Evolutionary conservation across 208 protist genomes (phyloP).

Genomic region (Crithidia mellificae): DNA sequence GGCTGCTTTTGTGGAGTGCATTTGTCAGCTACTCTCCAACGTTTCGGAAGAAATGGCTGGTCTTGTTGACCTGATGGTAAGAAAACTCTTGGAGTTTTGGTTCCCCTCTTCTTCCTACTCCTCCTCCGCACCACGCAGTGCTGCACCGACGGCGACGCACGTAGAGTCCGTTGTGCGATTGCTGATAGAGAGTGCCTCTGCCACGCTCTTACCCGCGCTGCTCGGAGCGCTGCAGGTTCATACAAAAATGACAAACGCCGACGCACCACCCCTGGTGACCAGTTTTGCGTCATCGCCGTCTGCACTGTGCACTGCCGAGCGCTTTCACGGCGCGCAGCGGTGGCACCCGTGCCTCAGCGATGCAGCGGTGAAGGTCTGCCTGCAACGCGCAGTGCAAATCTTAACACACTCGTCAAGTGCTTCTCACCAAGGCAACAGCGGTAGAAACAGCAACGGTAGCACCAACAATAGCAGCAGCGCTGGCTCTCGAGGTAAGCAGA

Average conservation of each 20-base stretch:
- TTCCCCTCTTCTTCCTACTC: too few species aligned
- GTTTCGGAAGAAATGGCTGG: conserved; percentile 9
- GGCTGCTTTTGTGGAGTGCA: conserved; percentile 11
- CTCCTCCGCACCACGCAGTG: not conserved
- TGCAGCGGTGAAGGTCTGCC: conserved; percentile 39
- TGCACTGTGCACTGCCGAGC: conserved; percentile 1
- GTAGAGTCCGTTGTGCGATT: conserved; percentile 18
- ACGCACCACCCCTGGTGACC: too few species aligned
- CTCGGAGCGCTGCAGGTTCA: conserved; percentile 6
- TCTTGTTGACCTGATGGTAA: conserved; percentile 5
- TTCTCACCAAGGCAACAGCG: not conserved
- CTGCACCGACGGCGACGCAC: not conserved
- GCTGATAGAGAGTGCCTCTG: conserved; percentile 21
- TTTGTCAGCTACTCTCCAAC: conserved; percentile 15
- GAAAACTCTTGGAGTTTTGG: not conserved
- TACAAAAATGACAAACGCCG: too few species aligned
- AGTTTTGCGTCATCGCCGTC: not conserved
- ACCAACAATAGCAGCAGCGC: not conserved
- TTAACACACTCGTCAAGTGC: too few species aligned
- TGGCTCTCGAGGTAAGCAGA: too few species aligned
- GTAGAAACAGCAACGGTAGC: not conserved
- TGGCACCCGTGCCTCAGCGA: conserved; percentile 33
- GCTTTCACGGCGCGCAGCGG: conserved; percentile 16
- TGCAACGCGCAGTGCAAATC: conserved; percentile 50
- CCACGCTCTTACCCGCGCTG: conserved; percentile 9